Evolutionary conservation across 2,329 filamentous ascomycete species (phyloP).

Genomic region (Claviceps sp.): DNA sequence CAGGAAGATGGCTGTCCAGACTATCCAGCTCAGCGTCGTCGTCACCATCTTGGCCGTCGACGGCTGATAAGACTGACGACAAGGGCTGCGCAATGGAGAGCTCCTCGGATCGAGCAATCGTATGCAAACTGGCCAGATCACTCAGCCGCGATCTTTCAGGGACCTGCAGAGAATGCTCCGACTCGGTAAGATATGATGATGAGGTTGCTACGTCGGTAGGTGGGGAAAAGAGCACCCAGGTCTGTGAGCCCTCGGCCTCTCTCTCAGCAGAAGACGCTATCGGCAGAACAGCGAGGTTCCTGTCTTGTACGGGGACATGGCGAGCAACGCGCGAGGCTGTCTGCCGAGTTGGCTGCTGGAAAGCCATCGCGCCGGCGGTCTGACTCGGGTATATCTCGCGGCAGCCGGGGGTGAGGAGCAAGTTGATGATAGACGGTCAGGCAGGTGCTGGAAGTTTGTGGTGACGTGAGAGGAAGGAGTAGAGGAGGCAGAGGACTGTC

Average conservation of each 20-base stretch:
- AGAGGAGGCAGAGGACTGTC: too few relatives aligned
- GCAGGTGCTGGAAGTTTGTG: too few relatives aligned
- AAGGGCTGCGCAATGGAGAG: conserved; percentile 29
- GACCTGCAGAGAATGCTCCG: conserved; percentile 50
- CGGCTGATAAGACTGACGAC: conserved; percentile 23
- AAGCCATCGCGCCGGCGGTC: conserved; percentile 32
- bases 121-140: conserved; percentile 68
- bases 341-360: conserved; percentile 46
- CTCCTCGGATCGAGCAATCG: conserved; percentile 46
- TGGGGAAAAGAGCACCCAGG: conserved; percentile 94
- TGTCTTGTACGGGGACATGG: conserved; percentile 25
- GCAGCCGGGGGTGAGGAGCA: neutral
- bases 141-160: conserved; percentile 61
- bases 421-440: neutral
- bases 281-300: conserved; percentile 14
- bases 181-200: conserved; percentile 55
- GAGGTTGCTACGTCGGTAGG: conserved; percentile 49
- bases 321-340: conserved; percentile 34
- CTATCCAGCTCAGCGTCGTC: conserved; percentile 80
- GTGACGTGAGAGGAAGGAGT: too few relatives aligned
- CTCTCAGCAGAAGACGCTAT: conserved; percentile 14
- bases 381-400: neutral
- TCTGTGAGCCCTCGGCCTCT: conserved; percentile 58
- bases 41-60: conserved; percentile 29
- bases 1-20: conserved; percentile 80